These are phyloP conservation scores for Suhomyces yuchorum DNA, from an alignment of 1,139 yeast species.

Conservation along the genomic window DNA sequence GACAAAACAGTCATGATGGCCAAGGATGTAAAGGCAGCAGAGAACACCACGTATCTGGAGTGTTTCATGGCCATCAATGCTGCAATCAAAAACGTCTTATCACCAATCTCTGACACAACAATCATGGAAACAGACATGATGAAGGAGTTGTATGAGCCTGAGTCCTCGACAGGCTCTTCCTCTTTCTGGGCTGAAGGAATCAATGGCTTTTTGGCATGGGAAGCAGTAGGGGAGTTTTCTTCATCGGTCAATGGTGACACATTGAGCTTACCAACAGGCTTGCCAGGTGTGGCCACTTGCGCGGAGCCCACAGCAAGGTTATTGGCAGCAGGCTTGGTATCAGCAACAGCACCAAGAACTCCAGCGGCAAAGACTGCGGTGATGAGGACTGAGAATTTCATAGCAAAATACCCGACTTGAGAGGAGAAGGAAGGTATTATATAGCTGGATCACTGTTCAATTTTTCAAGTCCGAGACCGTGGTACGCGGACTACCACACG, in stretches of 20 bases:
- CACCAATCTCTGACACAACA: conserved; percentile 91
- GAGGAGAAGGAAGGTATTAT: background rate
- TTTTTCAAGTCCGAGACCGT: conserved; percentile 12
- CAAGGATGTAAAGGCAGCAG: conserved; percentile 85
- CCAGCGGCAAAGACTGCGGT: conserved; percentile 7
- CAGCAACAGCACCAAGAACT: conserved; percentile 6
- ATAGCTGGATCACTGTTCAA: background rate
- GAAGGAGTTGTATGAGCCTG: conserved; percentile 49
- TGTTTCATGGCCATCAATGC: conserved; percentile 98
- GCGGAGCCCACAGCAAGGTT: background rate
- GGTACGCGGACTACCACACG: conserved; percentile 10
- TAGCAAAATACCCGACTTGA: background rate
- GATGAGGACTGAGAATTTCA: conserved; percentile 12
- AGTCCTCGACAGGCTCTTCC: conserved; percentile 17
- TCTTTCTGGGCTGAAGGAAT: conserved; percentile 14
- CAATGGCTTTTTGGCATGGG: conserved; percentile 27
- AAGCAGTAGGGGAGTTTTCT: conserved; percentile 37
- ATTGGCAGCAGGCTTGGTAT: background rate
- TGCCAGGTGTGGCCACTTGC: background rate
- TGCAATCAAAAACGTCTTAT: conserved; percentile 93
- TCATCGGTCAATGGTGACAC: conserved; percentile 29
- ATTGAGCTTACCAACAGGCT: conserved; percentile 22
- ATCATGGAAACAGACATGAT: conserved; percentile 82
- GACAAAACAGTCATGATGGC: conserved; percentile 89
- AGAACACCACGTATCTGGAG: conserved; percentile 76